phyloP scores from a whole-genome alignment of 306 rosid species.

The Pyrus betulifolia region DNA sequence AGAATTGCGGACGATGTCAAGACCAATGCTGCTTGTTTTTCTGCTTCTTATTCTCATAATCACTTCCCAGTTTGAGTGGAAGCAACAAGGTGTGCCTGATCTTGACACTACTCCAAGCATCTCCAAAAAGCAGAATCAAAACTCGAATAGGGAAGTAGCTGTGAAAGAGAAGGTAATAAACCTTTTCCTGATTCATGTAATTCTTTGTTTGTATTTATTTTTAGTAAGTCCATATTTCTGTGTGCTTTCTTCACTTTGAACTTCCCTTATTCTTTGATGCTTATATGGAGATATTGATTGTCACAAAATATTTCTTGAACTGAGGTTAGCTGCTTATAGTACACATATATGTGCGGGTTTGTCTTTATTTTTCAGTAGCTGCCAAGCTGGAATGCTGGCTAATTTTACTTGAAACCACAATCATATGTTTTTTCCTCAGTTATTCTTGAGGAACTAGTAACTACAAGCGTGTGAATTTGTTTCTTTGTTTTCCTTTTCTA shows the following conservation, averaged over 20 bases:
- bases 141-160: slow-evolving; percentile 54
- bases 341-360: not conserved
- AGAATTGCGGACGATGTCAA: slow-evolving; percentile 50
- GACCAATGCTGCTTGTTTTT: slow-evolving; percentile 77
- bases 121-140: slow-evolving; percentile 55
- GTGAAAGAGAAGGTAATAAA: slow-evolving; percentile 69
- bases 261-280: not conserved
- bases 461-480: not conserved
- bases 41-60: slow-evolving; percentile 69
- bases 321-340: not conserved
- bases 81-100: slow-evolving; percentile 63
- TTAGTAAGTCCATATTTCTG: not conserved
- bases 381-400: not conserved
- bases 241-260: not conserved
- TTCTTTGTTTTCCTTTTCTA: not conserved
- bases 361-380: not conserved
- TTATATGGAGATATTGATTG: not conserved
- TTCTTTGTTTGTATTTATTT: not conserved
- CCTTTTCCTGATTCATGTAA: not conserved
- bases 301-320: not conserved
- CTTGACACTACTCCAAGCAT: slow-evolving; percentile 38
- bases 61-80: slow-evolving; percentile 94
- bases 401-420: not conserved
- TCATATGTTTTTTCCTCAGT: not conserved
- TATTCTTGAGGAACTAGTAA: not conserved